phyloP scores from a whole-genome alignment of 225 moss, liverwort and hornwort species.

The Anthoceros angustus region DNA sequence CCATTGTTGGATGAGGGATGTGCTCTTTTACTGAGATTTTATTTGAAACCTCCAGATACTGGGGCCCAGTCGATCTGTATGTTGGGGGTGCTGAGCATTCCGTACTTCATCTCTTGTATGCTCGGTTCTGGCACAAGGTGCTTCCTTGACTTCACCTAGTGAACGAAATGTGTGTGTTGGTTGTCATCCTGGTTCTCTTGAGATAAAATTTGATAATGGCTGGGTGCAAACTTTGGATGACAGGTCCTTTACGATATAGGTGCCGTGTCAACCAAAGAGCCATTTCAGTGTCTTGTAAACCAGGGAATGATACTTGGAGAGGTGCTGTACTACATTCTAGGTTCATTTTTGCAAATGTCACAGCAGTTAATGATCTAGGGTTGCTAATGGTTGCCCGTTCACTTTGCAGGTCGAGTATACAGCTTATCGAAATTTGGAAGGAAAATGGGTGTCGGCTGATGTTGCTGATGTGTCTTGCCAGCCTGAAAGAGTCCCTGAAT shows the following conservation, averaged over 20 bases:
- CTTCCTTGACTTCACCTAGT: neutral
- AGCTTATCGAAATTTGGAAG: constrained; percentile 43
- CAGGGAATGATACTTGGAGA: constrained; percentile 99
- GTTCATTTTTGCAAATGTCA: neutral
- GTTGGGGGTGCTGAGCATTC: constrained; percentile 96
- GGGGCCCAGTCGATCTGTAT: constrained; percentile 88
- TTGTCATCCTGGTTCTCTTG: neutral
- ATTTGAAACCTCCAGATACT: constrained; percentile 41
- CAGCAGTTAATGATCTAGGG: too few relatives aligned
- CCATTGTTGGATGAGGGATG: neutral
- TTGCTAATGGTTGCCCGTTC: neutral
- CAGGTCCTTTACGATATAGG: constrained; percentile 92
- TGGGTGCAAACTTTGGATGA: neutral
- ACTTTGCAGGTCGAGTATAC: constrained; percentile 68
- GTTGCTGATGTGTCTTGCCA: constrained; percentile 28
- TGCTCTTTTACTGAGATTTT: neutral
- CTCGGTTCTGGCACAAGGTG: constrained; percentile 94
- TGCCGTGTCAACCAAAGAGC: constrained; percentile 84
- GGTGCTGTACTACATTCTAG: constrained; percentile 16
- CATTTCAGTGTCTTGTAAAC: constrained; percentile 85
- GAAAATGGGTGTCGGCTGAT: constrained; percentile 57
- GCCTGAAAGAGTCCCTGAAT: constrained; percentile 64
- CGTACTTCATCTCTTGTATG: constrained; percentile 85
- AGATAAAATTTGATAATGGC: neutral
- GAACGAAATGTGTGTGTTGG: neutral